These are phyloP conservation scores for Hirschioporus abietinus DNA, from an alignment of 768 basidiomycete species.

Conservation along the genomic window DNA sequence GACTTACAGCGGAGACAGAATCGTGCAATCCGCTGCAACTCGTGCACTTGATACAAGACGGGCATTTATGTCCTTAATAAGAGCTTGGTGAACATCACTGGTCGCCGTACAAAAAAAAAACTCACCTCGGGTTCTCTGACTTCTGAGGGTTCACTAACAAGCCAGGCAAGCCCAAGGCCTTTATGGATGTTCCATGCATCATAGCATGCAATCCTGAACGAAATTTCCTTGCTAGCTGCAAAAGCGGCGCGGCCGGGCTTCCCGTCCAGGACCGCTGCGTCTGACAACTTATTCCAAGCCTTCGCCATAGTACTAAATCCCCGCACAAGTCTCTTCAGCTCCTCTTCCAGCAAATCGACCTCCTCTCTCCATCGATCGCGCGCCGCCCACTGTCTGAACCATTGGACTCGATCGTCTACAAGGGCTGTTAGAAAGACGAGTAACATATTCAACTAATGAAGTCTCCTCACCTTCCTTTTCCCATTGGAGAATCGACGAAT, in stretches of 20 bases:
- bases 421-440: no score
- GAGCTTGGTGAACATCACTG: no score
- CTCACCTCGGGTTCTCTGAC: background rate
- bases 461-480: background rate
- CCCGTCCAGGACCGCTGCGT: background rate
- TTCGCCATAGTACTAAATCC: background rate
- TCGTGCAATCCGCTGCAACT: background rate
- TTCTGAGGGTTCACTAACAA: background rate
- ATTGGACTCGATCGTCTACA: background rate
- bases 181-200: background rate
- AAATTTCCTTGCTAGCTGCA: background rate
- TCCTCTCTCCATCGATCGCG: background rate
- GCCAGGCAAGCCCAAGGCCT: background rate
- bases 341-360: background rate
- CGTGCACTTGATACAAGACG: background rate
- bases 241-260: background rate
- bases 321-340: background rate
- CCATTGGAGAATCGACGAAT: background rate
- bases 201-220: background rate
- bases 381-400: background rate
- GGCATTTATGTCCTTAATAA: background rate
- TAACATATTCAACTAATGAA: no score
- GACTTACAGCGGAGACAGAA: no score
- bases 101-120: background rate
- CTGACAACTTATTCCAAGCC: background rate